Evolutionary conservation across 805 yeast genomes (phyloP).

Genomic region (Yamadazyma philogaea): DNA sequence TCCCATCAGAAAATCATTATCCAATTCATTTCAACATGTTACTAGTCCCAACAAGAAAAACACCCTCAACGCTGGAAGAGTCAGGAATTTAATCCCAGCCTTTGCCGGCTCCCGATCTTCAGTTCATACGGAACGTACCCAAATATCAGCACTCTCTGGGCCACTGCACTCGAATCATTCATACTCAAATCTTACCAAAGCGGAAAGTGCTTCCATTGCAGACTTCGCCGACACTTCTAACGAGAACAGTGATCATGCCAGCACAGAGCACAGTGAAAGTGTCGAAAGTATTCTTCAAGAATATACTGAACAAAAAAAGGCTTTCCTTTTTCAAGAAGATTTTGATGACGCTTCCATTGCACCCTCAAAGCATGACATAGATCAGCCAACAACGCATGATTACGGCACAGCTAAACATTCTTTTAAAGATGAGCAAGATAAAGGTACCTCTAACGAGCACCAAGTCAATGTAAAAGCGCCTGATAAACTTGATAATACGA

Average conservation of each 20-base stretch:
- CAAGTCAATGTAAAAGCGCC: not conserved
- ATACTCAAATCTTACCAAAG: not conserved
- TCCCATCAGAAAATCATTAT: constrained; percentile 6
- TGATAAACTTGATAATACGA: not conserved
- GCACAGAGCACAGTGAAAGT: constrained; percentile 21
- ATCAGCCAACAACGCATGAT: too few species aligned
- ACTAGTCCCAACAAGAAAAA: constrained; percentile 4
- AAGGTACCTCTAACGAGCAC: not conserved
- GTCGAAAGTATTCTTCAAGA: constrained; percentile 31
- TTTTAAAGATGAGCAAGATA: not conserved
- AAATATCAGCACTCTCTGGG: constrained; percentile 1
- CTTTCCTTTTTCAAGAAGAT: constrained; percentile 27
- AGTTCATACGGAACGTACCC: constrained; percentile 7
- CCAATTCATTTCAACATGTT: constrained; percentile 5
- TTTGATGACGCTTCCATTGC: constrained; percentile 29
- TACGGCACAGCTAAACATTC: too few species aligned
- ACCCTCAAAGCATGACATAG: too few species aligned
- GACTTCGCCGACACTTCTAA: constrained; percentile 40
- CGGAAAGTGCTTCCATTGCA: constrained; percentile 18
- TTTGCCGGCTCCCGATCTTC: constrained; percentile 22
- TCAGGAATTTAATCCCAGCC: constrained; percentile 17
- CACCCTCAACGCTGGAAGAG: constrained; percentile 5
- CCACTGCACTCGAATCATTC: not conserved
- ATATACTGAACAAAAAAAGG: constrained; percentile 15
- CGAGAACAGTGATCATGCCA: constrained; percentile 17